These are phyloP conservation scores for Citrus mangshanensis DNA, from an alignment of 345 rosid genomes.

Conservation along the genomic window DNA sequence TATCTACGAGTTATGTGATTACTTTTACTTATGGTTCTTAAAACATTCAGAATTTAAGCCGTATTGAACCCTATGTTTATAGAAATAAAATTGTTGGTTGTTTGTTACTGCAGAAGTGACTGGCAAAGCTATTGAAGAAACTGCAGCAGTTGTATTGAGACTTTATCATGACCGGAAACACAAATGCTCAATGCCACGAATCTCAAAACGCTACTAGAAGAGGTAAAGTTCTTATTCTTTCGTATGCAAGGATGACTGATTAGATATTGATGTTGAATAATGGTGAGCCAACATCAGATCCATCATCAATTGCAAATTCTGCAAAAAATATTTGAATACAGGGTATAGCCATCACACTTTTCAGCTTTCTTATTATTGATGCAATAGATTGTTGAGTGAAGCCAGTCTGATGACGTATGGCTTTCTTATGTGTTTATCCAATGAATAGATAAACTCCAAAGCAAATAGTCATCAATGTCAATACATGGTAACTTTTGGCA, in stretches of 20 bases:
- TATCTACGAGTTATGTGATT: not conserved
- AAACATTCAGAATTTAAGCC: not conserved
- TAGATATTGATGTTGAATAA: not conserved
- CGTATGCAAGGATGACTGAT: not conserved
- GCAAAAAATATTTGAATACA: not conserved
- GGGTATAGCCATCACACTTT: constrained; percentile 3
- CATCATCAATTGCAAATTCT: constrained; percentile 7
- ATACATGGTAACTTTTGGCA: not conserved
- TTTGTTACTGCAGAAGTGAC: constrained; percentile 69
- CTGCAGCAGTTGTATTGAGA: constrained; percentile 77
- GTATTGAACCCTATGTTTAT: constrained; percentile 1
- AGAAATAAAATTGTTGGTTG: not conserved
- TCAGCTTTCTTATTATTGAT: not conserved
- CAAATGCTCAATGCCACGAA: constrained; percentile 69
- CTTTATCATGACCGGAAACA: constrained; percentile 67
- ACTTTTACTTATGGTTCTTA: not conserved
- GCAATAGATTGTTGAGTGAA: not conserved
- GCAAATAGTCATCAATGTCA: not conserved
- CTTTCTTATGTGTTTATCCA: constrained; percentile 4
- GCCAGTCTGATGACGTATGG: not conserved
- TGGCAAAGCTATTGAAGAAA: constrained; percentile 90
- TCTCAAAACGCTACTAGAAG: constrained; percentile 63
- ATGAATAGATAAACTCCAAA: not conserved
- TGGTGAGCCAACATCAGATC: not conserved
- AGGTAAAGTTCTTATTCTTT: constrained; percentile 14